Conservation (phyloP, 2,329 filamentous ascomycete genomes). For the Gremmenia infestans region DNA sequence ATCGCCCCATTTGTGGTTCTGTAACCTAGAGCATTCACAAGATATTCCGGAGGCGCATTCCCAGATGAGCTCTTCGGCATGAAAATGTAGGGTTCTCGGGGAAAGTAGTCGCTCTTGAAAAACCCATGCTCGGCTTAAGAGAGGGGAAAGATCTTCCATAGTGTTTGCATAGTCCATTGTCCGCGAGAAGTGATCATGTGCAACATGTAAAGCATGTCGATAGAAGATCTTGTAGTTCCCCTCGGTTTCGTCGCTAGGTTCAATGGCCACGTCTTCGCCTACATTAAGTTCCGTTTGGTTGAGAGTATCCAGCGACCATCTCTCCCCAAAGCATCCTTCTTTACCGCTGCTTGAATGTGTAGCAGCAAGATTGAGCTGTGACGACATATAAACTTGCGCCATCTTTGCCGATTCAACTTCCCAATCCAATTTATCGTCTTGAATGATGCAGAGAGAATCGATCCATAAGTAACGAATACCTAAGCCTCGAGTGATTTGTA, state of each 20-base stretch:
- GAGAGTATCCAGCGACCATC: constrained; percentile 1
- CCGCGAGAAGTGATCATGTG: background rate
- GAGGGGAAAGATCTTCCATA: background rate
- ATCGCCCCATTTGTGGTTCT: background rate
- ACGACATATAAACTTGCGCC: background rate
- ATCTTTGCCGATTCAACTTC: constrained; percentile 1
- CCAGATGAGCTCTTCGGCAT: constrained; percentile 3
- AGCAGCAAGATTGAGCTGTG: constrained; percentile 1
- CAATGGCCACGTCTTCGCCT: background rate
- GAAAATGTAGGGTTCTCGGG: background rate
- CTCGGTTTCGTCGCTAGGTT: background rate
- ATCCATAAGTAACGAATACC: constrained; percentile 1
- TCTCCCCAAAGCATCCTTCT: background rate
- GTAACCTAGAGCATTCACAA: background rate
- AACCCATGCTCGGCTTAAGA: background rate
- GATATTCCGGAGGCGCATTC: constrained; percentile 1
- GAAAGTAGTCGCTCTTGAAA: background rate
- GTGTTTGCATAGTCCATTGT: constrained; percentile 1
- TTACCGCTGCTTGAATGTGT: background rate
- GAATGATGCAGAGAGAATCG: constrained; percentile 1
- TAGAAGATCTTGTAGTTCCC: background rate
- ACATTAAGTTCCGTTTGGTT: background rate
- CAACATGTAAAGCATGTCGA: constrained; percentile 1
- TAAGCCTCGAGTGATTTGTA: background rate
- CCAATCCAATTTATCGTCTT: constrained; percentile 1